phyloP scores from a whole-genome alignment of 1,284 basidiomycete species.

The Cryptococcus floricola region DNA sequence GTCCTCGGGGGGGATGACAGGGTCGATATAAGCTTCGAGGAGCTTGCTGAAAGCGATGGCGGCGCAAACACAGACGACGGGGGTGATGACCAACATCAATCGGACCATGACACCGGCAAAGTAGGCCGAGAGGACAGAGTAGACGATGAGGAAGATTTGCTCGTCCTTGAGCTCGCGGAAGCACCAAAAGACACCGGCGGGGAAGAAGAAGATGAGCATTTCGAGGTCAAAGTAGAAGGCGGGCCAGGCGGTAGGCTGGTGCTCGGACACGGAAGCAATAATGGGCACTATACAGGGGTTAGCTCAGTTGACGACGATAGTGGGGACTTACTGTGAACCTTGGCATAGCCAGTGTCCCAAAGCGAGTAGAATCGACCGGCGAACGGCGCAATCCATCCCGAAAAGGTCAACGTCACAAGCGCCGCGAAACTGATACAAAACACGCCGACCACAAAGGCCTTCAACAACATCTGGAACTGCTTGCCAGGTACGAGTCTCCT shows the following conservation, averaged over 20 bases:
- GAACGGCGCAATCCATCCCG: slow-evolving; percentile 97
- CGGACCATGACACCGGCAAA: slow-evolving; percentile 99
- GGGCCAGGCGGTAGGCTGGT: slow-evolving; percentile 99
- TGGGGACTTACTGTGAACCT: slow-evolving; percentile 63
- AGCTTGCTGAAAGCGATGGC: slow-evolving; percentile 88
- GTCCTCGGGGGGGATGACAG: slow-evolving; percentile 44
- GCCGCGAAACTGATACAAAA: slow-evolving; percentile 70
- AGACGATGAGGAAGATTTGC: slow-evolving; percentile 98
- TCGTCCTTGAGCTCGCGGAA: slow-evolving; percentile 94
- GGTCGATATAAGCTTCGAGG: slow-evolving; percentile 82
- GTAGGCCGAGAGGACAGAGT: slow-evolving; percentile 91
- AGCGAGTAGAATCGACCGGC: slow-evolving; percentile 98
- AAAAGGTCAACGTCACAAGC: slow-evolving; percentile 79
- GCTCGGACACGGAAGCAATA: slow-evolving; percentile 99
- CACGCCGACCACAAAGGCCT: slow-evolving; percentile 63
- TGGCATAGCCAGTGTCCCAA: slow-evolving; percentile 99
- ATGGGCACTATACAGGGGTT: slow-evolving; percentile 64
- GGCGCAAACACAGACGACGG: slow-evolving; percentile 61
- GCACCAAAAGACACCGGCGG: slow-evolving; percentile 88
- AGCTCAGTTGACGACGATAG: background rate
- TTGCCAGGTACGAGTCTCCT: slow-evolving; percentile 84
- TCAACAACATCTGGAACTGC: slow-evolving; percentile 83
- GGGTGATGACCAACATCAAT: slow-evolving; percentile 50
- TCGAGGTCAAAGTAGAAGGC: slow-evolving; percentile 99
- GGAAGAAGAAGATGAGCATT: slow-evolving; percentile 96